These are phyloP conservation scores for Lotus japonicus DNA, from an alignment of 306 rosid genomes.

Conservation along the genomic window DNA sequence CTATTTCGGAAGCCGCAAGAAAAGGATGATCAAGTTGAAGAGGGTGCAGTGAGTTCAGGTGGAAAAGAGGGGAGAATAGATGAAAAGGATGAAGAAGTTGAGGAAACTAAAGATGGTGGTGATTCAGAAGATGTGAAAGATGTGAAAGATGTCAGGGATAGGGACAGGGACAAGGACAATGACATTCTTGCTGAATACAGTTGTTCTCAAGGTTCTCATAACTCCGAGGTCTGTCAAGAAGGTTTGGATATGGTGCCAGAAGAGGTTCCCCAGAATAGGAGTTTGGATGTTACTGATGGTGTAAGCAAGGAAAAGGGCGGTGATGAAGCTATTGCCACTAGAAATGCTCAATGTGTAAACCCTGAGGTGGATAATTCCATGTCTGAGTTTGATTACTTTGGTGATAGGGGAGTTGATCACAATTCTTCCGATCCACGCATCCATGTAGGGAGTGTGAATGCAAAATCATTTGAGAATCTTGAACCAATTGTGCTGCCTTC, in stretches of 20 bases:
- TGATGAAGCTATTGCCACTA: slow-evolving; percentile 25
- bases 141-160: slow-evolving; percentile 25
- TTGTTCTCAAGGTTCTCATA: slow-evolving; percentile 18
- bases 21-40: slow-evolving; percentile 10
- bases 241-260: slow-evolving; percentile 27
- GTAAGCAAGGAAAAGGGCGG: slow-evolving; percentile 8
- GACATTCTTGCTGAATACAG: slow-evolving; percentile 37
- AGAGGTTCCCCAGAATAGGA: slow-evolving; percentile 19
- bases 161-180: slow-evolving; percentile 24
- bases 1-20: slow-evolving; percentile 20
- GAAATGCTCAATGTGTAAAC: slow-evolving; percentile 20
- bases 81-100: slow-evolving; percentile 21
- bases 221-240: too few relatives aligned
- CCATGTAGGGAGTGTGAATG: slow-evolving; percentile 22
- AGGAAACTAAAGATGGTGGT: slow-evolving; percentile 21
- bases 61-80: slow-evolving; percentile 24
- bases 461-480: slow-evolving; percentile 29
- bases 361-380: slow-evolving; percentile 27
- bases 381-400: slow-evolving; percentile 28
- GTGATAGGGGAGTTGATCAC: slow-evolving; percentile 19
- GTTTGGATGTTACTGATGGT: slow-evolving; percentile 13
- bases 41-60: slow-evolving; percentile 2
- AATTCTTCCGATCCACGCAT: slow-evolving; percentile 22
- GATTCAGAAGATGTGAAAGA: slow-evolving; percentile 26
- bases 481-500: slow-evolving; percentile 25